Percentiles rank a stretch among this genome's conserved stretches.
Conservation (phyloP, 495 filamentous ascomycete species). For the Astrocystis sublimbata region DNA sequence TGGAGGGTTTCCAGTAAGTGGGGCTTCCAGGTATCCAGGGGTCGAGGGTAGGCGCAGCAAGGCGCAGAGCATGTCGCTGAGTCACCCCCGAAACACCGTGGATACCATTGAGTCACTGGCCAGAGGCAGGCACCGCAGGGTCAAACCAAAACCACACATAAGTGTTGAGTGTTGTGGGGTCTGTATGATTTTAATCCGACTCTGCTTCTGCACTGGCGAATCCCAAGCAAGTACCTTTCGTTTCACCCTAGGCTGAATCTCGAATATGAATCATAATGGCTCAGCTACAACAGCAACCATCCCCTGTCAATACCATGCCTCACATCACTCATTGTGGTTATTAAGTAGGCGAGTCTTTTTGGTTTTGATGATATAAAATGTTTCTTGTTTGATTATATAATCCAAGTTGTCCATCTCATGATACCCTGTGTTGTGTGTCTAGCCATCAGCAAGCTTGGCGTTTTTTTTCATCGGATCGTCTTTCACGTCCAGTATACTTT, state of each 20-base stretch:
- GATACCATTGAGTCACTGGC: too few relatives aligned
- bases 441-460: not conserved
- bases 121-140: too few relatives aligned
- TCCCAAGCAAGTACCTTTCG: too few relatives aligned
- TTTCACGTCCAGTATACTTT: not conserved
- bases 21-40: not conserved
- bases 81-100: too few relatives aligned
- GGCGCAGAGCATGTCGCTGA: too few relatives aligned
- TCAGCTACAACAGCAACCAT: not conserved
- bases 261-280: slow-evolving; percentile 6
- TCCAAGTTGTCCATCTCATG: not conserved
- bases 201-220: too few relatives aligned
- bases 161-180: too few relatives aligned
- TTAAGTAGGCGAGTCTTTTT: not conserved
- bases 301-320: too few relatives aligned
- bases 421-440: too few relatives aligned
- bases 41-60: not conserved
- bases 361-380: not conserved
- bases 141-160: too few relatives aligned
- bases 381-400: not conserved
- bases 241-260: not conserved
- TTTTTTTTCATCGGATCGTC: not conserved
- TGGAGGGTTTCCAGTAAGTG: too few relatives aligned
- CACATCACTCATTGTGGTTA: not conserved
- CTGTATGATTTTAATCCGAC: too few relatives aligned